Base-by-base conservation (phyloP, 2,329 filamentous ascomycete species). In the Magnaporthales sp. region DNA sequence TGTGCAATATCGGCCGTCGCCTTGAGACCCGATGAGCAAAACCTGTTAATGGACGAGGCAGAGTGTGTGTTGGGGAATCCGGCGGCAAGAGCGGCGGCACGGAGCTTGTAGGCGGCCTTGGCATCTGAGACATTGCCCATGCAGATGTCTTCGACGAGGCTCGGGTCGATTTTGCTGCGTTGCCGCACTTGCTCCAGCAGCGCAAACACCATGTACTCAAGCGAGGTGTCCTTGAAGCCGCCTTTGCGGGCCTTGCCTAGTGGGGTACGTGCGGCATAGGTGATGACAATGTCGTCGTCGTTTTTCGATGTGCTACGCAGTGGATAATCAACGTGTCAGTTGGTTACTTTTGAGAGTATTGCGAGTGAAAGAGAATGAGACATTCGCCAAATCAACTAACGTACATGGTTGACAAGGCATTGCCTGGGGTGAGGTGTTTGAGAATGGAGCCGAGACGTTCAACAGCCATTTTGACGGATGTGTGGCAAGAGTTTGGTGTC, bases 1-100 rank as follows among this genome's bases (percentile, higher is more conserved):
- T 95, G 90, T 64, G 95, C 93, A 71, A 99, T 96, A 75, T 97
- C 93, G 78, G 96, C 93, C 5, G 93, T 91, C 67, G 95, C 93
- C 80, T 97, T 96, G 71, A 99, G 89, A 46, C 95, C 95, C 0
- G 93, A 97, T 51, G 92, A 96, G 85, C 95, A 99, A 88, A 99
- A 98, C 69, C 95, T 90, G 84, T 98, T 98, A 67, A 96, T 84
- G 60, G 90, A 89, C 60, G 86, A 93, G 70, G 91, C 92, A 70
- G 88, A 86, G 63, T 91, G 85, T 7, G 94, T 97, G 81, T 95
- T 93, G 66, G 66, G 66, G 46, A 63, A 66, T 61, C 66, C 66
- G 29, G 66, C 66, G 38, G 66, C 66, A 31, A 66, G 61, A 31
- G 62, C 66, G 15, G 61, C 66, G 19, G 93, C 92, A 72, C 95